Evolutionary conservation across 2,329 filamentous ascomycete genomes (phyloP), one percentile per base, ranked within the genome.

Genomic region (Thielaviopsis ethacetica): DNA sequence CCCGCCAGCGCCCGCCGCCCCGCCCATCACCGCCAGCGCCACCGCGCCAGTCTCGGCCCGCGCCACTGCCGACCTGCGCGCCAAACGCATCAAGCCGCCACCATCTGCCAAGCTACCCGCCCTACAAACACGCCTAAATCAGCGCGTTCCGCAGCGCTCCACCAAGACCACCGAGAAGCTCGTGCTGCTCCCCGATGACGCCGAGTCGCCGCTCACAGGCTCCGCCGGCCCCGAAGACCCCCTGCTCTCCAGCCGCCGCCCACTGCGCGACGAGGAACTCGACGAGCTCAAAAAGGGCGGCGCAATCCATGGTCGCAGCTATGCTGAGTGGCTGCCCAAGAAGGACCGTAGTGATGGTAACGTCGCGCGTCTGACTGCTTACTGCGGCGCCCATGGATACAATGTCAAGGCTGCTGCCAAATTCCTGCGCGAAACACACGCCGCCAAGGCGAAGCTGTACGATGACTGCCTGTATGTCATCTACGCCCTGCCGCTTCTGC

Each of bases 381-480:
- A 97, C 71, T 97, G 91, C 70, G 97, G 90, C 0, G 91, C 93
- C 0, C 88, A 96, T 70, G 88, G 86, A 7, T 97, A 91, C 73
- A 95, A 91, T 72, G 83, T 95, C 73, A 85, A 86, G 65, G 81
- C 84, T 26, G 89, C 90, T n/a, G 89, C 91, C 15, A 82, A 88
- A 38, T 98, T 98, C 68, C 76, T 96, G 62, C 85, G 87, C 65
- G 87, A 88, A 63, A 85, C 85, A 66, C 93, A 98, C 72, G 84
- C 86, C 34, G 91, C 91, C 0, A 86, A 90, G 71, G 95, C 91
- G 15, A 98, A 98, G 72, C 77, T 97, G 5, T 98, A 98, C 71
- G 93, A 98, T 70, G 93, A 98, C 70, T 98, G 93, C 68, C 75
- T 98, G 24, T 98, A 98, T 68, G 88, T 85, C 26, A 91, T 95